Evolutionary conservation across 345 rosid genomes (phyloP).

Genomic region (Ailanthus altissimus): DNA sequence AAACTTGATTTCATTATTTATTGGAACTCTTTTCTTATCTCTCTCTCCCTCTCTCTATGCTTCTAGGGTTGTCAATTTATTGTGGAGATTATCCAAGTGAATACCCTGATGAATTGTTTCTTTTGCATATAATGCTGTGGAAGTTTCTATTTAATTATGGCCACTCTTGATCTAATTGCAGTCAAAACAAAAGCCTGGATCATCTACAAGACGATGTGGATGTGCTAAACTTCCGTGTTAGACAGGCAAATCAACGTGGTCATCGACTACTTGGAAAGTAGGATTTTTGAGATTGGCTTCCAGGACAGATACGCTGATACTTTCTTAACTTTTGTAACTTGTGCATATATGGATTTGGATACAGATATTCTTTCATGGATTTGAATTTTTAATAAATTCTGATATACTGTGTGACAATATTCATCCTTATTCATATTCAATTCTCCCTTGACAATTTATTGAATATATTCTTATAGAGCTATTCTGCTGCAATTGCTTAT

Average conservation of each 20-base stretch:
- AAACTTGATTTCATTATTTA: not conserved
- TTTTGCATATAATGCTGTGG: not conserved
- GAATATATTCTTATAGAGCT: not conserved
- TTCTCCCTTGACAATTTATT: not conserved
- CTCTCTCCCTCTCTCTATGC: not conserved
- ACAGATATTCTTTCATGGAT: not conserved
- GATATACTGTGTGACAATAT: not conserved
- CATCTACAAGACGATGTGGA: conserved; percentile 66
- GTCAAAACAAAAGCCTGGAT: conserved; percentile 69
- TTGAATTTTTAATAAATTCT: not conserved
- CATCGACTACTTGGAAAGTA: conserved; percentile 79
- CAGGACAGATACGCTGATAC: not conserved
- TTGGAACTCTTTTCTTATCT: not conserved
- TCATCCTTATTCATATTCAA: not conserved
- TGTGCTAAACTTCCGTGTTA: conserved; percentile 60
- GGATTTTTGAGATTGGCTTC: conserved; percentile 11
- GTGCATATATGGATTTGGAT: not conserved
- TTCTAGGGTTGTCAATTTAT: not conserved
- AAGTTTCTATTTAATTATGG: not conserved
- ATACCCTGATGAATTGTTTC: not conserved
- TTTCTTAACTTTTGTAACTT: not conserved
- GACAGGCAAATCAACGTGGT: conserved; percentile 59
- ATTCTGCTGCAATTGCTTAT: no score
- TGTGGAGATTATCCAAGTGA: not conserved
- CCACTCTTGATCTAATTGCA: conserved; percentile 28